Conservation (phyloP, 2,329 filamentous ascomycete genomes). For the Cercospora sp. region DNA sequence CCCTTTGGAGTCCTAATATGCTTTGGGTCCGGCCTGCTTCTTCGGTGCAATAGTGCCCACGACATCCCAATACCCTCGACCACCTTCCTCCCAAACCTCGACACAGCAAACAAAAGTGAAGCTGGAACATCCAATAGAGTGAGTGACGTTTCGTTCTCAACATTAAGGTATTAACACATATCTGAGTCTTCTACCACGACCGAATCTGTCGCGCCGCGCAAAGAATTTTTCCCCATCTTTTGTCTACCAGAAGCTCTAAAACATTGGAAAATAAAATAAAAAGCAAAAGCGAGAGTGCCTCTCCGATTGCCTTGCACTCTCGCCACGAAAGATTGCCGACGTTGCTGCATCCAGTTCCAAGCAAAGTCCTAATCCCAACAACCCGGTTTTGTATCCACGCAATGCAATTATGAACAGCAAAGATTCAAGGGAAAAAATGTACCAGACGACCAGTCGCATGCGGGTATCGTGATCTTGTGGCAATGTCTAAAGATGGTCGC, state of each 20-base stretch:
- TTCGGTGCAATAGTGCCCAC: background rate
- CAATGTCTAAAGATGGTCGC: constrained; percentile 4
- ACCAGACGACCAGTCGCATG: background rate
- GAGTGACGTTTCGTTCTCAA: background rate
- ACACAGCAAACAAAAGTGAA: background rate
- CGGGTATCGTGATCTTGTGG: constrained; percentile 7
- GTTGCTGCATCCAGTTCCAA: background rate
- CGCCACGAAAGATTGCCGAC: background rate
- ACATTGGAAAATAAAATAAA: background rate
- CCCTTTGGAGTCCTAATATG: background rate
- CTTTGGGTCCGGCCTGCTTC: background rate
- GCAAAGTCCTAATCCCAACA: background rate
- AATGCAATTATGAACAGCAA: constrained; percentile 23
- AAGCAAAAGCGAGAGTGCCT: background rate
- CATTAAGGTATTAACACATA: background rate
- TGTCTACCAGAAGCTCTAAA: background rate
- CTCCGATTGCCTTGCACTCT: background rate
- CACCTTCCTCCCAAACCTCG: background rate
- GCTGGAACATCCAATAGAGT: background rate
- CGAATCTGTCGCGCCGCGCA: background rate
- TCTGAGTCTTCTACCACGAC: background rate
- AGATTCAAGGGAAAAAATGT: background rate
- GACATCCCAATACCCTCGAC: background rate
- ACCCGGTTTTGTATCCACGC: constrained; percentile 17
- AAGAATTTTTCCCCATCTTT: background rate